A percentile compares a stretch with the other conserved stretches of the same genome.
Evolutionary conservation across 495 filamentous ascomycete genomes (phyloP).

Genomic region (Delitschia confertaspora): DNA sequence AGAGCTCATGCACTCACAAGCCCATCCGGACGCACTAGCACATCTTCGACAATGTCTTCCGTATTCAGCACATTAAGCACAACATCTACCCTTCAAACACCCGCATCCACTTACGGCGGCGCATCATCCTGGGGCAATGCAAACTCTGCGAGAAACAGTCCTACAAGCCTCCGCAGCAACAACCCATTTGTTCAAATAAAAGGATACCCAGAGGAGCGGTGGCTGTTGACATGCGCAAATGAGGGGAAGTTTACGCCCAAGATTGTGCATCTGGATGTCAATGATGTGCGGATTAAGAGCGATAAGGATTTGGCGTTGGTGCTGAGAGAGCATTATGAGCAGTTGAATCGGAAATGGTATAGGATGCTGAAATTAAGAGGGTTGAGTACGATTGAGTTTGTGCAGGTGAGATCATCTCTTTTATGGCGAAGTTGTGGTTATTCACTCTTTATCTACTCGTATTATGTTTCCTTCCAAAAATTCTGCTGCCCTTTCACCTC

Average conservation of each 20-base stretch:
- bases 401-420: slow-evolving; percentile 21
- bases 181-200: slow-evolving; percentile 18
- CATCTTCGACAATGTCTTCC: slow-evolving; percentile 24
- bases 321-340: slow-evolving; percentile 30
- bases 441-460: too few species aligned
- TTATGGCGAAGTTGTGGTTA: too few species aligned
- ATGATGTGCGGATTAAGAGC: slow-evolving; percentile 20
- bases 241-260: slow-evolving; percentile 32
- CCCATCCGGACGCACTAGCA: slow-evolving; percentile 24
- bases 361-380: slow-evolving; percentile 27
- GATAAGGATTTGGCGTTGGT: slow-evolving; percentile 31
- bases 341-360: slow-evolving; percentile 28
- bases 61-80: slow-evolving; percentile 17
- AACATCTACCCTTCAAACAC: slow-evolving; percentile 21
- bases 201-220: slow-evolving; percentile 14
- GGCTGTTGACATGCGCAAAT: slow-evolving; percentile 29
- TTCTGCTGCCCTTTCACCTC: too few species aligned
- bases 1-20: slow-evolving; percentile 21
- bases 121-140: slow-evolving; percentile 14
- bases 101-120: slow-evolving; percentile 20
- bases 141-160: slow-evolving; percentile 20
- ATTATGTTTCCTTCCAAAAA: too few species aligned
- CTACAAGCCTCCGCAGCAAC: slow-evolving; percentile 8
- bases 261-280: slow-evolving; percentile 25
- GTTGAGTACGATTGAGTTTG: slow-evolving; percentile 34